Conservation (phyloP, 129 eudicot species). For the Smallanthus sonchifolius region DNA sequence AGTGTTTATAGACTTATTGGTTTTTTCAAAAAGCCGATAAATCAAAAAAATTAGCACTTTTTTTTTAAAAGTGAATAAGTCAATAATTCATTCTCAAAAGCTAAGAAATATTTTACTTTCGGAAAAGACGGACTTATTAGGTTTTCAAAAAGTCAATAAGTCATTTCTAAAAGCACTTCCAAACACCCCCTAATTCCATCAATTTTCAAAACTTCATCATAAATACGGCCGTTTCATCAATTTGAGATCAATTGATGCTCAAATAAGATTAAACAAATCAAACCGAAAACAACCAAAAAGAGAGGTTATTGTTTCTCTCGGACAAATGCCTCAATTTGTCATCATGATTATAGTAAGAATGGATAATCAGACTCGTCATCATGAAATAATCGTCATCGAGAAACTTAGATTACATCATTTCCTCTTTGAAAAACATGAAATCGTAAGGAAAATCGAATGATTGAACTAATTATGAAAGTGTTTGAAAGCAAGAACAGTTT, state of each 20-base stretch:
- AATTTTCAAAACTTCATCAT: constrained; percentile 28
- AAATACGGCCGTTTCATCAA: background rate
- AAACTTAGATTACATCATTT: constrained; percentile 7
- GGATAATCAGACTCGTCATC: constrained; percentile 67
- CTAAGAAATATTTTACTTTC: no score
- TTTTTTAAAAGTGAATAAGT: no score
- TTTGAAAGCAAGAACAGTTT: background rate
- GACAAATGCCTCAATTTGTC: constrained; percentile 65
- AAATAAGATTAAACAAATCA: background rate
- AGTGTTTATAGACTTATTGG: no score
- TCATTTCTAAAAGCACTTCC: no score
- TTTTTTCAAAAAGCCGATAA: no score
- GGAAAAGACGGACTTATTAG: no score
- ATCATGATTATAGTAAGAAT: constrained; percentile 40
- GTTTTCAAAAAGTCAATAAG: no score
- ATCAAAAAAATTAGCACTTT: no score
- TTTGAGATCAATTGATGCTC: background rate
- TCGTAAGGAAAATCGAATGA: background rate
- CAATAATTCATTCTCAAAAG: no score
- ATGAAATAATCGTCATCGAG: constrained; percentile 41
- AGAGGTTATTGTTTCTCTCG: constrained; percentile 29
- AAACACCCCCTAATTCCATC: no score
- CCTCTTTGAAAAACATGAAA: background rate
- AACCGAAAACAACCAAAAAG: background rate
- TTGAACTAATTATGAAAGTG: background rate